Base-by-base conservation (phyloP, 495 filamentous ascomycete genomes). In the Penicillium goetzii region DNA sequence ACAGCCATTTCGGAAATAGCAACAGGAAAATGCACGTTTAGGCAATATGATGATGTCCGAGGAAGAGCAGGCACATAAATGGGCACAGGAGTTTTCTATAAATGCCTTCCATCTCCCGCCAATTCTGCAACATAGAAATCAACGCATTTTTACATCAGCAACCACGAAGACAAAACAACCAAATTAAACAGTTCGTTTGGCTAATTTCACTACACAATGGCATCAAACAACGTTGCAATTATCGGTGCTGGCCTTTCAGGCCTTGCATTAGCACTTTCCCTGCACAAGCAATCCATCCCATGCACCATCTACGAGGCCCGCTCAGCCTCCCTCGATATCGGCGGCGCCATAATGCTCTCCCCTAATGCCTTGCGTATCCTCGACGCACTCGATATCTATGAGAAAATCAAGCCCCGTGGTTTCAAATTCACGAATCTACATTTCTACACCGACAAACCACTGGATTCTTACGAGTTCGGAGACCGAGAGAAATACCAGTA, bases 301-400 rank as follows among this genome's bases (percentile, higher is more conserved):
- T 75, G 70, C 59, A 80, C 71, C 11, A 63, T 85, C 50, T 85
- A 81, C 65, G 82, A 84, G 54, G 64, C 70, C 17, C 76, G 80
- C 23, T 43, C 66, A 10, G 74, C 72, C 0, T 67, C 70, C 15
- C 68, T 71, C 32, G 69, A 72, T 43, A 70, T 77, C 45, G 81
- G 78, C 9, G 84, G 84, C 4, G 84, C 80, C 7, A 68, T 86
- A 49, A 83, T 81, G 78, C 78, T 85, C 36, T 81, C 80, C 0
- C 79, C 83, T 49, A 85, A 86, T 54, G 81, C 80, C 5, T 70
- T 85, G 12, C 77, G 74, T 19, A 68, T 84, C 25, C 76, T 86
- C 7, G 79, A 85, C 47, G 45, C 54, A 10, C 47, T 84, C 0
- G 80, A 73, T n/a, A 68, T 81, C 19, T 85, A 82, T 67, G 49